These are phyloP conservation scores for Podospora tetraspora DNA, from an alignment of 495 filamentous ascomycete genomes.

Conservation along the genomic window DNA sequence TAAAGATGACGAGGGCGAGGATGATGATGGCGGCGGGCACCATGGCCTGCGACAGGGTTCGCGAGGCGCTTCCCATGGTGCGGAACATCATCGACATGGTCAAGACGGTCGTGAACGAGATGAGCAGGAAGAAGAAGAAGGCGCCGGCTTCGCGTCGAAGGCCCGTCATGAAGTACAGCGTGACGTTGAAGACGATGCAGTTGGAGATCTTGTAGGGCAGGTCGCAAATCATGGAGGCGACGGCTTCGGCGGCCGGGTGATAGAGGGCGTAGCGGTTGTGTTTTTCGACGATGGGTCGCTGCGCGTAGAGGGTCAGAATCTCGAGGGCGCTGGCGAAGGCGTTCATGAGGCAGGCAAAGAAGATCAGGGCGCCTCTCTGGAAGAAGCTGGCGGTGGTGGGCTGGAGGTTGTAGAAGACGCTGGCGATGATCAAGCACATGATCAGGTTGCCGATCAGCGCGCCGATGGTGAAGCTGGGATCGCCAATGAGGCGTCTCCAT, in stretches of 20 bases:
- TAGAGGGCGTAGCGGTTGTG: slow-evolving; percentile 87
- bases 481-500: slow-evolving; percentile 62
- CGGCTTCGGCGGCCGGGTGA: slow-evolving; percentile 81
- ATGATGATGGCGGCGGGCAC: slow-evolving; percentile 78
- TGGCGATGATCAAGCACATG: slow-evolving; percentile 74
- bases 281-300: slow-evolving; percentile 90
- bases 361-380: slow-evolving; percentile 72
- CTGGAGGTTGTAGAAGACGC: slow-evolving; percentile 73
- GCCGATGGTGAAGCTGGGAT: slow-evolving; percentile 65
- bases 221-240: slow-evolving; percentile 78
- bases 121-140: slow-evolving; percentile 78
- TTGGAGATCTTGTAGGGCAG: slow-evolving; percentile 62
- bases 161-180: slow-evolving; percentile 83
- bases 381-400: slow-evolving; percentile 65
- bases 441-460: slow-evolving; percentile 66
- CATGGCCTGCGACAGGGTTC: slow-evolving; percentile 77
- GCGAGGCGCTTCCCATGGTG: slow-evolving; percentile 71
- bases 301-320: slow-evolving; percentile 76
- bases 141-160: slow-evolving; percentile 68
- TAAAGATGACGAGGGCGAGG: slow-evolving; percentile 78
- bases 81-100: slow-evolving; percentile 81
- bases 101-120: slow-evolving; percentile 61
- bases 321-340: slow-evolving; percentile 76
- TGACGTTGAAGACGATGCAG: slow-evolving; percentile 55
- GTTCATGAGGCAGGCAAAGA: slow-evolving; percentile 84